phyloP scores from a whole-genome alignment of 1,284 basidiomycete species.

The Phlebopus sp. region DNA sequence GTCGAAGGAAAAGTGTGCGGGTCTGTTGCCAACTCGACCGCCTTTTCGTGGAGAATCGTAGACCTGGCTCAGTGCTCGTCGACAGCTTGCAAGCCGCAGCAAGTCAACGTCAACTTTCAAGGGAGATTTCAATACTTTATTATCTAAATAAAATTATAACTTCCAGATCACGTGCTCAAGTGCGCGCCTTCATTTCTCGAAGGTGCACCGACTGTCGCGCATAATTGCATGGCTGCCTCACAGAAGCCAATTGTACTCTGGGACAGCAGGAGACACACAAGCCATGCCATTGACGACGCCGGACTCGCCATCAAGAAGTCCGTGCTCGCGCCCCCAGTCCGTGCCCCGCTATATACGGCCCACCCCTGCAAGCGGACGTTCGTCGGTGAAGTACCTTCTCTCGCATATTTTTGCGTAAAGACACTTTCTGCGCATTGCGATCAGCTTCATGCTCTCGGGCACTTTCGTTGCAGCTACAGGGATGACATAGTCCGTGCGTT shows the following conservation, averaged over 20 bases:
- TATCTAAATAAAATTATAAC: background rate
- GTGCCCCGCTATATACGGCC: conserved; percentile 24
- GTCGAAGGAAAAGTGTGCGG: too few species aligned
- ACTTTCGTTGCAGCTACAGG: conserved; percentile 30
- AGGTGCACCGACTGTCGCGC: too few species aligned
- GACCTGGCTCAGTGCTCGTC: too few species aligned
- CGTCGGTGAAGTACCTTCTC: conserved; percentile 35
- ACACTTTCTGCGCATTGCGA: conserved; percentile 38
- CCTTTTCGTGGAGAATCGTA: too few species aligned
- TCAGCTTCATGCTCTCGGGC: conserved; percentile 33
- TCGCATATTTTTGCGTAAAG: conserved; percentile 40
- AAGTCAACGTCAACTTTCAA: too few species aligned
- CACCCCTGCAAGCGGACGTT: conserved; percentile 9
- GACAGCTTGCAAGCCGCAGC: too few species aligned
- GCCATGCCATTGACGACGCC: conserved; percentile 34
- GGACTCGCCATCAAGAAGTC: conserved; percentile 36
- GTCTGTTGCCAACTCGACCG: too few species aligned
- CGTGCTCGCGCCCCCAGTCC: conserved; percentile 22
- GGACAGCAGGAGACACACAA: conserved; percentile 4
- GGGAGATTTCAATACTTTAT: background rate
- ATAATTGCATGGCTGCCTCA: background rate
- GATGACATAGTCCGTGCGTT: conserved; percentile 39
- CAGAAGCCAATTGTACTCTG: conserved; percentile 9
- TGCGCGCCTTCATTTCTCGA: too few species aligned
- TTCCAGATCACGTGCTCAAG: background rate